phyloP scores from a whole-genome alignment of 352 stramenopile genomes.

The Phytopythium ostracodes region DNA sequence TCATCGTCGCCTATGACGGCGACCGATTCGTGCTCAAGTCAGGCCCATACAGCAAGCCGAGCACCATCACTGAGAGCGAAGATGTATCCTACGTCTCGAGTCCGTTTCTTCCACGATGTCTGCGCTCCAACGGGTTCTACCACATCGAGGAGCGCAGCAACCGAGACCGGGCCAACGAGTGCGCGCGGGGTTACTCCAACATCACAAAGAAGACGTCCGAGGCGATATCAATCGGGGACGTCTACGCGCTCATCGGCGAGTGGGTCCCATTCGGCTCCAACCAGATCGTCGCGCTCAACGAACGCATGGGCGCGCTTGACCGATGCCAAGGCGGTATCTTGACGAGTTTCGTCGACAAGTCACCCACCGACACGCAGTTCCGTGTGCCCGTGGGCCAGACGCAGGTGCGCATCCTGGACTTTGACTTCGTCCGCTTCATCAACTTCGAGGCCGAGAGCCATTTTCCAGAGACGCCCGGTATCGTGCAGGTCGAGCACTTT shows the following conservation, averaged over 20 bases:
- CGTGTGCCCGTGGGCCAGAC: slow-evolving; percentile 90
- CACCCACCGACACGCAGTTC: slow-evolving; percentile 83
- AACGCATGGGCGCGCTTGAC: slow-evolving; percentile 95
- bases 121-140: slow-evolving; percentile 86
- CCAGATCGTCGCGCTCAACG: slow-evolving; percentile 97
- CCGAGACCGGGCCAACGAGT: slow-evolving; percentile 87
- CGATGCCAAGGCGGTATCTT: slow-evolving; percentile 96
- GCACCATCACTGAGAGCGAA: slow-evolving; percentile 94
- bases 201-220: slow-evolving; percentile 91
- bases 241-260: slow-evolving; percentile 96
- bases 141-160: slow-evolving; percentile 90
- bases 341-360: slow-evolving; percentile 89
- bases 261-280: slow-evolving; percentile 98
- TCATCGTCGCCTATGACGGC: slow-evolving; percentile 57
- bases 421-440: slow-evolving; percentile 96
- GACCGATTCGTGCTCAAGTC: slow-evolving; percentile 73
- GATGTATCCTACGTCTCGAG: slow-evolving; percentile 97
- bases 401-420: slow-evolving; percentile 95
- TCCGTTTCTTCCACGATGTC: slow-evolving; percentile 94
- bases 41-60: slow-evolving; percentile 86
- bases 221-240: slow-evolving; percentile 93
- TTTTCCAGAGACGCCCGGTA: slow-evolving; percentile 91
- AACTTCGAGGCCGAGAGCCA: slow-evolving; percentile 98
- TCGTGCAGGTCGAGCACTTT: slow-evolving; percentile 97
- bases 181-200: slow-evolving; percentile 67